phyloP scores from a whole-genome alignment of 129 eudicot genomes.

The Centaurea solstitialis region DNA sequence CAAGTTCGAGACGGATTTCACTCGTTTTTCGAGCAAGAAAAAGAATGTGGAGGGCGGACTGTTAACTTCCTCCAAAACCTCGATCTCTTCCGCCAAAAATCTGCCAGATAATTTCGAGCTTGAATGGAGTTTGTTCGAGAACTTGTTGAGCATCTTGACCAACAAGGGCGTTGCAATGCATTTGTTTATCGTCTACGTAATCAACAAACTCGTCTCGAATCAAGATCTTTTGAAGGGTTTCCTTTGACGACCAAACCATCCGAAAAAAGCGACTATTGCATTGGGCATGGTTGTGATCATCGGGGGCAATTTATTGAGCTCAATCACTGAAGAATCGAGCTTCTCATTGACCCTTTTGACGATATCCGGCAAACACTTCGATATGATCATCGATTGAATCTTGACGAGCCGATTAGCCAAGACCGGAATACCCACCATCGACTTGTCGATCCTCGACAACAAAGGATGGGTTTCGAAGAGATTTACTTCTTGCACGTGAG shows the following conservation, averaged over 20 bases:
- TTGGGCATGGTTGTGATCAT: background rate
- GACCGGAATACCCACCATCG: conserved; percentile 20
- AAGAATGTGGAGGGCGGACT: conserved; percentile 16
- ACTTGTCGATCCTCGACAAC: conserved; percentile 6
- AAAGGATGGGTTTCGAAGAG: conserved; percentile 13
- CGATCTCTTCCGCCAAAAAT: conserved; percentile 25
- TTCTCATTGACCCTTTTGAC: conserved; percentile 5
- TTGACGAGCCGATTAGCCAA: conserved; percentile 8
- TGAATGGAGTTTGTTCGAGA: background rate
- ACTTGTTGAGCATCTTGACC: background rate
- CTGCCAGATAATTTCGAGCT: background rate
- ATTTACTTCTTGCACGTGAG: background rate
- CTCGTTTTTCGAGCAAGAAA: conserved; percentile 1
- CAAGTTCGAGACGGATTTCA: background rate
- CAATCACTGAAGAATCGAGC: background rate
- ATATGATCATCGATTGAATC: conserved; percentile 1
- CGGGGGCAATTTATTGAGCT: background rate
- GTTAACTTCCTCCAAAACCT: conserved; percentile 21
- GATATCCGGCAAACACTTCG: conserved; percentile 13
- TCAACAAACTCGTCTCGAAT: background rate
- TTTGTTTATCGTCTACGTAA: background rate
- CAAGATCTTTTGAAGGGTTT: background rate
- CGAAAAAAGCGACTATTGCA: background rate
- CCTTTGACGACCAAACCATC: background rate
- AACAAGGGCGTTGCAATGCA: background rate